These are phyloP conservation scores for Exophiala sp. DNA, from an alignment of 2,329 filamentous ascomycete species.

Conservation along the genomic window DNA sequence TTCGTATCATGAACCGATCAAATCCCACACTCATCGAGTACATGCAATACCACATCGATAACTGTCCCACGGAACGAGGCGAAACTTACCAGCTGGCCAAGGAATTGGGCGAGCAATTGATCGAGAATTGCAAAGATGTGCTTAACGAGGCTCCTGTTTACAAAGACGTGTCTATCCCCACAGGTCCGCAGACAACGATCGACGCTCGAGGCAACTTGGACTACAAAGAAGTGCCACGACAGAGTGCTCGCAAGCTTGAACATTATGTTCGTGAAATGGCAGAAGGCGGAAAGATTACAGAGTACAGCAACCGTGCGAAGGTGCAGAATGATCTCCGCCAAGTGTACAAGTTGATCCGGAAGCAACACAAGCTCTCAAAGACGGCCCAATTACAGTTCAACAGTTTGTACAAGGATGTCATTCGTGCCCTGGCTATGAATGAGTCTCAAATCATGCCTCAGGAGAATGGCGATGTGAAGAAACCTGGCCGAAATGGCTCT, in stretches of 20 bases:
- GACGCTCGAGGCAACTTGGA: constrained; percentile 87
- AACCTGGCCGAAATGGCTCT: constrained; percentile 47
- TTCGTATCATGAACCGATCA: constrained; percentile 98
- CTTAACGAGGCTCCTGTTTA: constrained; percentile 77
- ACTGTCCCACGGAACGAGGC: constrained; percentile 91
- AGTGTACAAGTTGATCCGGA: constrained; percentile 97
- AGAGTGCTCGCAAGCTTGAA: constrained; percentile 91
- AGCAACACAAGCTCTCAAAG: constrained; percentile 96
- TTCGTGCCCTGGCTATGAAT: constrained; percentile 94
- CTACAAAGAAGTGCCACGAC: constrained; percentile 79
- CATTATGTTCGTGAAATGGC: constrained; percentile 99
- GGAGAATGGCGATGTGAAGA: constrained; percentile 62
- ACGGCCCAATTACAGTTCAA: constrained; percentile 95
- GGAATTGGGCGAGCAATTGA: constrained; percentile 83
- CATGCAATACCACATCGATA: constrained; percentile 99
- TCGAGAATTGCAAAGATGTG: constrained; percentile 96
- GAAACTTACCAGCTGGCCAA: constrained; percentile 98
- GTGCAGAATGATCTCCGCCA: constrained; percentile 91
- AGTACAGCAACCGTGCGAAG: constrained; percentile 97
- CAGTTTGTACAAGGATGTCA: constrained; percentile 84
- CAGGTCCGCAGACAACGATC: constrained; percentile 85
- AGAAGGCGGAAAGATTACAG: constrained; percentile 94
- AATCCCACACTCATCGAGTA: constrained; percentile 94
- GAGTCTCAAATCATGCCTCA: constrained; percentile 93
- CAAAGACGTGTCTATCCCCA: constrained; percentile 91